A percentile compares a stretch with the other conserved stretches of the same genome.
These are phyloP conservation scores for Nakaseomyces kungkrabaensis DNA, from an alignment of 1,139 yeast species.

Conservation along the genomic window DNA sequence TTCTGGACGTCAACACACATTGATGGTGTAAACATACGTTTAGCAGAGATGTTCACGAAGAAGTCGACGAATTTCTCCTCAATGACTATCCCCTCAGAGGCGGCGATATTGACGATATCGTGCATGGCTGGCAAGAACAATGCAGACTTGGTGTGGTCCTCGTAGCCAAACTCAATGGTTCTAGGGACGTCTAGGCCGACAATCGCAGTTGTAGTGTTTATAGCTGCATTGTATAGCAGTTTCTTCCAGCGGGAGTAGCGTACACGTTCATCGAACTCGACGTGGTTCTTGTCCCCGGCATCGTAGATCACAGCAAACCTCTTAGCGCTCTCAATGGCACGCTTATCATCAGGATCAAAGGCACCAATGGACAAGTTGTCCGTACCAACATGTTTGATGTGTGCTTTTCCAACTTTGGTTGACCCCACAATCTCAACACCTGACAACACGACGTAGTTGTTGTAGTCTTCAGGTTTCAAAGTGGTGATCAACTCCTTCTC, in stretches of 20 bases:
- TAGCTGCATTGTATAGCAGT: slow-evolving; percentile 45
- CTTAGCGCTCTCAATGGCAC: slow-evolving; percentile 22
- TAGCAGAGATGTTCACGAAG: slow-evolving; percentile 32
- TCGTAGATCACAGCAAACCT: slow-evolving; percentile 36
- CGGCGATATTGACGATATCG: slow-evolving; percentile 44
- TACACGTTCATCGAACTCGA: slow-evolving; percentile 36
- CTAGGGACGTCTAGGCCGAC: slow-evolving; percentile 42
- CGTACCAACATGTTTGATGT: slow-evolving; percentile 23
- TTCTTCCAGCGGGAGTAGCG: slow-evolving; percentile 50
- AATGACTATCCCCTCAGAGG: slow-evolving; percentile 38
- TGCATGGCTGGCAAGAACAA: slow-evolving; percentile 42
- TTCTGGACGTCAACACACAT: slow-evolving; percentile 50
- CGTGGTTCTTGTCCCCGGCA: slow-evolving; percentile 29
- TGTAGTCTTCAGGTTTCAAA: slow-evolving; percentile 28
- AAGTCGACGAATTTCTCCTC: slow-evolving; percentile 35
- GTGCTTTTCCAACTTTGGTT: slow-evolving; percentile 27
- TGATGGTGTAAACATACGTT: slow-evolving; percentile 46
- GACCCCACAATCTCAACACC: slow-evolving; percentile 45
- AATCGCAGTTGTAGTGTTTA: slow-evolving; percentile 43
- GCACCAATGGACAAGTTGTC: slow-evolving; percentile 37
- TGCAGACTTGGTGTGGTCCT: slow-evolving; percentile 33
- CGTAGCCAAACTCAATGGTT: slow-evolving; percentile 35
- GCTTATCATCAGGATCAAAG: slow-evolving; percentile 29
- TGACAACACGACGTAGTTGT: slow-evolving; percentile 35
- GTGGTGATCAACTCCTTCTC: slow-evolving; percentile 37